Evolutionary conservation across 352 stramenopile genomes (phyloP).

Genomic region (Globisporangium perplexum): DNA sequence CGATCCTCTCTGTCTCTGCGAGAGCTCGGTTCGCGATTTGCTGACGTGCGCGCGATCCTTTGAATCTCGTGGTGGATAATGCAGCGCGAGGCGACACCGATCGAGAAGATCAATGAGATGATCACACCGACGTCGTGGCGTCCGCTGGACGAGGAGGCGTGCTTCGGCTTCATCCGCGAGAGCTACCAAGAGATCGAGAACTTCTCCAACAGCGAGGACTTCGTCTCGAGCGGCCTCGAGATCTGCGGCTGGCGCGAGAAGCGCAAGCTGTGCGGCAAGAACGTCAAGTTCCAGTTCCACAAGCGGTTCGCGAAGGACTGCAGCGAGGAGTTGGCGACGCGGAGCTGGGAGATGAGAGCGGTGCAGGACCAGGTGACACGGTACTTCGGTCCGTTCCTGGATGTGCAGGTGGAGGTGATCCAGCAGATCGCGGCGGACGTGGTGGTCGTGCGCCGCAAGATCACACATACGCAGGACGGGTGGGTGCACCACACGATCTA

Average conservation of each 20-base stretch:
- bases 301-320: constrained; percentile 49
- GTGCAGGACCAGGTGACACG: constrained; percentile 48
- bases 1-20: no score
- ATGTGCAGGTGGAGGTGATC: constrained; percentile 45
- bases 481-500: constrained; percentile 71
- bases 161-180: constrained; percentile 40
- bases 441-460: constrained; percentile 48
- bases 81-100: constrained; percentile 29
- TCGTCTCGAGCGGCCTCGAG: constrained; percentile 42
- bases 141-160: constrained; percentile 30
- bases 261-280: constrained; percentile 44
- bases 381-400: constrained; percentile 48
- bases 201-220: constrained; percentile 43
- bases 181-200: constrained; percentile 44
- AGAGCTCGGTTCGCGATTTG: not conserved
- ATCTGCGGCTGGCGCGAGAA: constrained; percentile 58
- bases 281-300: constrained; percentile 59
- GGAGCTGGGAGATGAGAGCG: constrained; percentile 48
- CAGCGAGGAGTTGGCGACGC: constrained; percentile 38
- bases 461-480: constrained; percentile 42
- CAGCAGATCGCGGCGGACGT: constrained; percentile 48
- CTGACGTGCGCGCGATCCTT: not conserved
- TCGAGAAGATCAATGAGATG: constrained; percentile 18
- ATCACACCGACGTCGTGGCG: constrained; percentile 26
- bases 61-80: not conserved